Evolutionary conservation across 805 yeast genomes (phyloP), one percentile per base, ranked within the genome.

Genomic region (Ogataea kodamae): DNA sequence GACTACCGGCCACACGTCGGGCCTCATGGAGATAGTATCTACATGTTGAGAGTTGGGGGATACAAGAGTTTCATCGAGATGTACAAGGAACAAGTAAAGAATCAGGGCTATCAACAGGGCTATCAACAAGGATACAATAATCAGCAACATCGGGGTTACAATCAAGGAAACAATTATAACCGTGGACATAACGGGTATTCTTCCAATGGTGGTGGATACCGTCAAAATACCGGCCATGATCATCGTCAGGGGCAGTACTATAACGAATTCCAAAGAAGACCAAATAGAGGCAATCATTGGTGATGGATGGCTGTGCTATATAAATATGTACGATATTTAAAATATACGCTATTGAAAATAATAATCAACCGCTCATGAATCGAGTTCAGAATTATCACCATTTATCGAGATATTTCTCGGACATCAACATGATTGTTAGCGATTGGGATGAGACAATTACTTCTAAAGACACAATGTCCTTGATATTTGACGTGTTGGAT

Each of bases 381-480:
- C 42, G 37, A 32, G 23, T 35, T 4, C 35, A 32, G 3, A 48
- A 48, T 18, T 46, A 40, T 26, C 40, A 37, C 9, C 20, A 25
- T 5, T 27, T 49, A 7, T 33, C 48, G 1, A 35, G 37, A 15
- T 26, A 37, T 13, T 39, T 49, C 18, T 25, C 21, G 18, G 42
- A 35, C 2, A 26, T 42, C 5, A 23, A 29, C 11, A 29, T 43
- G 10, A 42, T 77, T 8, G 62, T 77, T 2, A 54, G 71, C 3
- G 87, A 79, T 45, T 79, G 82, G 78, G 87, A 79, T 50, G 85
- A 78, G 25, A 79, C 86, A 0, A 64, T 76, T 17, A 76, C 86
- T 0, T 43, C 48, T 5, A 48, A 55, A 18, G 86, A 79, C 52
- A 77, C 87, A 1, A 68, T 78, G 18, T 52, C 52, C 16, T 47